Conservation (phyloP, 805 yeast genomes). For the Teunomyces stri region DNA sequence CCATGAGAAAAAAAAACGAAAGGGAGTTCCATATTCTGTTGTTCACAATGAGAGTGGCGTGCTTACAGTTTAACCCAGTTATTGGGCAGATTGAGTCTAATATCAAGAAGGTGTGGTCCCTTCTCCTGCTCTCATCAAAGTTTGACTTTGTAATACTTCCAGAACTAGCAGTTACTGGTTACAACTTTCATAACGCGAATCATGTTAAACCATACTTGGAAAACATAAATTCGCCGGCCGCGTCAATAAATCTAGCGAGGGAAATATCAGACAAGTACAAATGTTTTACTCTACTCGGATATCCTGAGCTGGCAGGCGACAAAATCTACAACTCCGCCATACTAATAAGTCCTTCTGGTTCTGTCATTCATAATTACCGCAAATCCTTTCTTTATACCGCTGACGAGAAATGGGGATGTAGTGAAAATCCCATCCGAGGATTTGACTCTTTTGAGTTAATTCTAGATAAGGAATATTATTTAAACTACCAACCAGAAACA, state of each 20-base stretch:
- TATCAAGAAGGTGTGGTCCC: slow-evolving; percentile 41
- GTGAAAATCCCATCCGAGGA: slow-evolving; percentile 56
- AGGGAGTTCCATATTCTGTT: too few species aligned
- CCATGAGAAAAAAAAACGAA: too few species aligned
- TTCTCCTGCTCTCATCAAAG: slow-evolving; percentile 12
- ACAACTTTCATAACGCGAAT: slow-evolving; percentile 52
- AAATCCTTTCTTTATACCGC: slow-evolving; percentile 76
- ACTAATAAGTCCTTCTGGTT: slow-evolving; percentile 59
- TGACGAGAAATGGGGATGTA: slow-evolving; percentile 78
- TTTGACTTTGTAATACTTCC: slow-evolving; percentile 77
- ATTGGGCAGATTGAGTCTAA: slow-evolving; percentile 61
- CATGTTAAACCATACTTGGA: slow-evolving; percentile 63
- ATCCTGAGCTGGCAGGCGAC: slow-evolving; percentile 56
- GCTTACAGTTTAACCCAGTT: slow-evolving; percentile 65
- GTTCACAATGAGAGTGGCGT: slow-evolving; percentile 45
- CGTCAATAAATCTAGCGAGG: slow-evolving; percentile 55
- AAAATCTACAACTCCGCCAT: slow-evolving; percentile 69
- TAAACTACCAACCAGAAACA: slow-evolving; percentile 4
- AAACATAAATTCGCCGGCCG: slow-evolving; percentile 32
- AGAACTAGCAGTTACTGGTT: slow-evolving; percentile 83
- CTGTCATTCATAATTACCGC: slow-evolving; percentile 61
- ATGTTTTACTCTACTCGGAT: slow-evolving; percentile 77
- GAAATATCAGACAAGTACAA: slow-evolving; percentile 46
- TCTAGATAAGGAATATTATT: slow-evolving; percentile 21
- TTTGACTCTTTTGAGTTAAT: slow-evolving; percentile 52